phyloP scores from a whole-genome alignment of 768 basidiomycete species.

The Mycena indigotica region DNA sequence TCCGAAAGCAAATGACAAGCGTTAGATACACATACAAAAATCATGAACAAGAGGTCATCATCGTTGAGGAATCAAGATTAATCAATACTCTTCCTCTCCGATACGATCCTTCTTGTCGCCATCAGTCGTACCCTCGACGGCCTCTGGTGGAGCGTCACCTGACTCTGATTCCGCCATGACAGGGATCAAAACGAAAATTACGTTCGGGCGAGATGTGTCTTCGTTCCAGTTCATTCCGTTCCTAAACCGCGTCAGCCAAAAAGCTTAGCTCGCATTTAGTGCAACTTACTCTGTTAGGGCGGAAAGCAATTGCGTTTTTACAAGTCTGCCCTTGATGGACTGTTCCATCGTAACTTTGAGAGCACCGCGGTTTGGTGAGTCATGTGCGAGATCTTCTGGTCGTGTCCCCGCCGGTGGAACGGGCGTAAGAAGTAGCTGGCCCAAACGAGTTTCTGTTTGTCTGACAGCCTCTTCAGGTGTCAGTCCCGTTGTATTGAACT shows the following conservation, averaged over 20 bases:
- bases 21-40: neutral
- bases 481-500: conserved; percentile 24
- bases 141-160: neutral
- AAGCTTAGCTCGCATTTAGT: neutral
- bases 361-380: conserved; percentile 20
- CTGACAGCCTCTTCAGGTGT: conserved; percentile 20
- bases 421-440: conserved; percentile 14
- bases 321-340: conserved; percentile 20
- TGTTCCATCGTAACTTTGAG: conserved; percentile 21
- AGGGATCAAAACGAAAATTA: conserved; percentile 13
- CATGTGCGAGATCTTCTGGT: conserved; percentile 16
- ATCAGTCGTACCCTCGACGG: neutral
- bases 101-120: conserved; percentile 5
- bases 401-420: conserved; percentile 17
- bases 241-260: neutral
- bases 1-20: neutral
- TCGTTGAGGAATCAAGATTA: neutral
- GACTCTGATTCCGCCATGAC: conserved; percentile 5
- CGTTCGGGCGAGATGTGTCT: conserved; percentile 11
- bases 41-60: neutral
- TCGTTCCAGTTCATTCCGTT: conserved; percentile 18
- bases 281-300: conserved; percentile 11
- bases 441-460: conserved; percentile 20
- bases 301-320: conserved; percentile 13
- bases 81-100: conserved; percentile 19